Evolutionary conservation across 2,329 filamentous ascomycete species (phyloP), one percentile per base, ranked within the genome.

Genomic region (Podosphaera leucotricha): DNA sequence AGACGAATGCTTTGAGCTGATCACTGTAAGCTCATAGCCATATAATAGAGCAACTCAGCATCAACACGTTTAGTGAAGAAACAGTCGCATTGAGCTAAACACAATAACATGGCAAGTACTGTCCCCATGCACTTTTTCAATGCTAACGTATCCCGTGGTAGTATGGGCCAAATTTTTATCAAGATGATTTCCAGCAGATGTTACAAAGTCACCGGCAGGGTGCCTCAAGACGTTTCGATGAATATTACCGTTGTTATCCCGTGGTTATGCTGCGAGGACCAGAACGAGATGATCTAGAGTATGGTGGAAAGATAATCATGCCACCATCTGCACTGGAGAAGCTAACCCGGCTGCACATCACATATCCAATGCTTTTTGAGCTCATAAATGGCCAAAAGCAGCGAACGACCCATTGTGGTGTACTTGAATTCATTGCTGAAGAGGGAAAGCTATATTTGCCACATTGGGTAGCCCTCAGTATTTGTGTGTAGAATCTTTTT

Each of bases 221-320:
- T 22, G 43, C 61, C 67, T 60, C 55, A 67, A 80, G 84, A 54
- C 82, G 86, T 48, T 98, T 98, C 65, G 87, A 98, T 62, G 90
- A 98, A 62, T 95, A 93, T 66, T 95, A 94, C 64, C 79, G 90
- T 56, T 94, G 86, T 67, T 98, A 95, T 58, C 90, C 90, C 38
- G 72, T 94, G 55, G 77, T 79, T 54, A 95, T 98, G 86, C 75
- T 92, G 49, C 84, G 86, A 11, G 86, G 87, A 2, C 75, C 83
- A 33, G 86, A 94, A 55, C 74, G 90, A 52, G 80, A 82, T 43
- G 79, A 86, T 52, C 77, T 92, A 49, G 95, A 95, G 66, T 86
- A 90, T 59, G 90, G 90, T 53, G 92, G 87, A 62, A 98, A 98
- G 67, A 87, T 98, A 55, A 83, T 98, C 59, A 76, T 98, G 50